Conservation (phyloP, 257 asterid genomes). For the Solanum chiquidenum region DNA sequence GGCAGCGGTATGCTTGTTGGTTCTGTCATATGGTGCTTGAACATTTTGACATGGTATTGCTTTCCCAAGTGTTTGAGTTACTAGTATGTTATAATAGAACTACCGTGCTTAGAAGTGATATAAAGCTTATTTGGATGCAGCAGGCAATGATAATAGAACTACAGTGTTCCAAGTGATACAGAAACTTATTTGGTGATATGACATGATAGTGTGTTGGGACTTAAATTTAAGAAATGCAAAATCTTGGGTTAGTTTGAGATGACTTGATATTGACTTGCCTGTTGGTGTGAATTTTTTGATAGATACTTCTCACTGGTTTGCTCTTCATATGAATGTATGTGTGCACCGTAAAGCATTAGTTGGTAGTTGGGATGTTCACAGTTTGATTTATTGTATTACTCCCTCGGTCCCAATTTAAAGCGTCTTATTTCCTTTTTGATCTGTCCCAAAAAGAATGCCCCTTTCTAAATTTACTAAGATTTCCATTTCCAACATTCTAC, state of each 20-base stretch:
- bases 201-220: background rate
- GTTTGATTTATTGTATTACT: background rate
- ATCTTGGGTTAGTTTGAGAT: background rate
- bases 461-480: background rate
- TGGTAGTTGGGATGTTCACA: background rate
- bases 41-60: background rate
- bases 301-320: background rate
- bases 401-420: background rate
- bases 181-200: background rate
- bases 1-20: conserved; percentile 44
- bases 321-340: background rate
- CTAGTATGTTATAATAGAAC: background rate
- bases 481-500: background rate
- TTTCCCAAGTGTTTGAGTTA: background rate
- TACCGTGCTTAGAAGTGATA: background rate
- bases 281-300: background rate
- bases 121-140: background rate
- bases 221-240: background rate
- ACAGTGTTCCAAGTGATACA: background rate
- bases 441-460: background rate
- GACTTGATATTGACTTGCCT: background rate
- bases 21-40: background rate
- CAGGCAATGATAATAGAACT: background rate
- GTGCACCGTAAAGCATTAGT: background rate
- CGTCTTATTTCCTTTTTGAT: background rate